A percentile compares a stretch with the other conserved stretches of the same genome.
Conservation (phyloP, 2,329 filamentous ascomycete genomes). For the Penicillium sp. region DNA sequence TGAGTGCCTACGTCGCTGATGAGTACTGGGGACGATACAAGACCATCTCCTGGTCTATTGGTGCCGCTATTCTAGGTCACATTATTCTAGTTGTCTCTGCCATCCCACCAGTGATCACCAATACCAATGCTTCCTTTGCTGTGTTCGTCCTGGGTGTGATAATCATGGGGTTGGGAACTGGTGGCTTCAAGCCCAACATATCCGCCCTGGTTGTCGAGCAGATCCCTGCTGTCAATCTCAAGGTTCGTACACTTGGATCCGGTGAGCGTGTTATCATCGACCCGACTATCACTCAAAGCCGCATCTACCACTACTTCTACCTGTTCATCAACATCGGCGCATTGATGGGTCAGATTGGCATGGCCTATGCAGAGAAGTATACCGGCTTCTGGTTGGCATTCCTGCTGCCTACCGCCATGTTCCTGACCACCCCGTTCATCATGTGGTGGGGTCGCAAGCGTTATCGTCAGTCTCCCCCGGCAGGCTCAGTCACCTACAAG, state of each 20-base stretch:
- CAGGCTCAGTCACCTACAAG: background rate
- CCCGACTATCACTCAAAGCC: background rate
- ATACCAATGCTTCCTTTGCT: background rate
- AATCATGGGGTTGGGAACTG: background rate
- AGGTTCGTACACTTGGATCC: background rate
- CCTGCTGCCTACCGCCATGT: background rate
- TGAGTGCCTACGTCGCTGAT: slow-evolving; percentile 66
- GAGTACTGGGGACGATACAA: slow-evolving; percentile 68
- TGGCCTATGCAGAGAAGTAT: background rate
- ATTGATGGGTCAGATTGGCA: background rate
- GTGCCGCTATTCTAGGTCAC: slow-evolving; percentile 61
- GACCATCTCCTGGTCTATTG: slow-evolving; percentile 67
- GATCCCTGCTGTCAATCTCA: background rate
- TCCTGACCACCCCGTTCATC: background rate
- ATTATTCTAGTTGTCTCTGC: background rate
- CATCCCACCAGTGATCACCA: background rate
- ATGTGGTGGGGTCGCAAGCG: background rate
- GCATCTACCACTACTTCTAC: background rate
- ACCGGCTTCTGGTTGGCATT: background rate
- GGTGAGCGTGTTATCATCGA: background rate
- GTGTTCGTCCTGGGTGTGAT: background rate
- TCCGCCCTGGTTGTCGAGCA: background rate
- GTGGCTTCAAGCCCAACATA: background rate
- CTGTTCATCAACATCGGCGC: background rate
- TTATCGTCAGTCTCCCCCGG: background rate